Evolutionary conservation across 2,329 filamentous ascomycete genomes (phyloP), one percentile per base, ranked within the genome.

Genomic region (Orbilia quercus): DNA sequence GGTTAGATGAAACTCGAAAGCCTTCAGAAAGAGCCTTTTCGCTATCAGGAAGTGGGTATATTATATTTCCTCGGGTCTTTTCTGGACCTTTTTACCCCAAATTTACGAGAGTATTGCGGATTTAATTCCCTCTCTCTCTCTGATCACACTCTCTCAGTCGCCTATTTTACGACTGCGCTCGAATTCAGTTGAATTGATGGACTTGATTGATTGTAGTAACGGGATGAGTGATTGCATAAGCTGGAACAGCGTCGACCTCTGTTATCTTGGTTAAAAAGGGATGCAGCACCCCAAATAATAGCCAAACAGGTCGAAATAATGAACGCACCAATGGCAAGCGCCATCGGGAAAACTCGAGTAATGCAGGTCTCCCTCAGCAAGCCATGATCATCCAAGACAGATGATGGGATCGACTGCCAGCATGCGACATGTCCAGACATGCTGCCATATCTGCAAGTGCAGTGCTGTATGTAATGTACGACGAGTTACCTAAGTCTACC

Each of bases 181-280:
- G n/a, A n/a, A n/a, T n/a, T n/a, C n/a, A n/a, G n/a, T n/a, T n/a
- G n/a, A n/a, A n/a, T n/a, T n/a, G n/a, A n/a, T n/a, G n/a, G n/a
- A n/a, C n/a, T n/a, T n/a, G 57, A 48, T 28, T 71, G 57, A 72
- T 72, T 72, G 67, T 59, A n/a, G n/a, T n/a, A 58, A 59, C 44
- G 67, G 66, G 67, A 65, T 72, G 67, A 72, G 60, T 54, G 59
- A 72, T 64, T 72, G 67, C 67, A 72, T 72, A 55, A 72, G 58
- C 36, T 72, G 67, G 67, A 72, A 72, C 67, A 54, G 28, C n/a
- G 31, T 64, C 28, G 14, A 62, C 53, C 25, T 31, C 48, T 57
- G 58, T 71, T 64, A 70, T 71, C 66, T 71, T 71, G 66, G 66
- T 57, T 71, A 71, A 71, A n/a, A 71, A 71, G 66, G 66, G 57